phyloP scores from a whole-genome alignment of 2,329 filamentous ascomycete species.

The Neopestalotiopsis sp. region DNA sequence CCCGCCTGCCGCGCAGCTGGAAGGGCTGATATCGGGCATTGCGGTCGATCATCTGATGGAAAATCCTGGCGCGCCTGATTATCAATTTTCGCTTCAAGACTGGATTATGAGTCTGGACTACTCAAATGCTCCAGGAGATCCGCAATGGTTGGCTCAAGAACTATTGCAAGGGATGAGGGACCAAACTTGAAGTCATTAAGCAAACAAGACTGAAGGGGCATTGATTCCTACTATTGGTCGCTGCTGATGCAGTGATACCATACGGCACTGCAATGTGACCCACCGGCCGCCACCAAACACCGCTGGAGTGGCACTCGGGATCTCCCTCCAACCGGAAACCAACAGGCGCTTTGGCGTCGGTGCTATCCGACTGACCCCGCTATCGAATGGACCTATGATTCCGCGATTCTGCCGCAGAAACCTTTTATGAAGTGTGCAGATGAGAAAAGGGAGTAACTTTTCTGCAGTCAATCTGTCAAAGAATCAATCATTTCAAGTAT shows the following conservation, averaged over 20 bases:
- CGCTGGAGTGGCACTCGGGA: background rate
- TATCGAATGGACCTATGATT: no score
- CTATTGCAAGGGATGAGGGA: conserved; percentile 24
- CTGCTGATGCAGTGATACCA: background rate
- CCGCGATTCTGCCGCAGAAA: no score
- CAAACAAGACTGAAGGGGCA: background rate
- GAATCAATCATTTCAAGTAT: background rate
- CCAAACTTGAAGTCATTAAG: background rate
- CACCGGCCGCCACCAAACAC: background rate
- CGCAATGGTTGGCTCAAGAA: conserved; percentile 28
- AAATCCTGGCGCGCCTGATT: background rate
- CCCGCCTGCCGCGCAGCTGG: background rate
- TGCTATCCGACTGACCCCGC: background rate
- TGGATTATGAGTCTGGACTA: conserved; percentile 27
- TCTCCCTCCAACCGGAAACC: background rate
- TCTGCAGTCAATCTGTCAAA: no score
- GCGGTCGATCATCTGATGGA: background rate
- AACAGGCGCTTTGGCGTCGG: background rate
- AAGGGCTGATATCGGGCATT: background rate
- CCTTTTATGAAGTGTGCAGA: no score
- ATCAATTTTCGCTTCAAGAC: conserved; percentile 22
- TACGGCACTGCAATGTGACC: background rate
- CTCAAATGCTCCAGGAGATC: conserved; percentile 23
- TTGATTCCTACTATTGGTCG: background rate
- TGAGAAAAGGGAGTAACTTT: no score